phyloP scores from a whole-genome alignment of 169 alveolate genomes.

The Plasmodium berghei region DNA sequence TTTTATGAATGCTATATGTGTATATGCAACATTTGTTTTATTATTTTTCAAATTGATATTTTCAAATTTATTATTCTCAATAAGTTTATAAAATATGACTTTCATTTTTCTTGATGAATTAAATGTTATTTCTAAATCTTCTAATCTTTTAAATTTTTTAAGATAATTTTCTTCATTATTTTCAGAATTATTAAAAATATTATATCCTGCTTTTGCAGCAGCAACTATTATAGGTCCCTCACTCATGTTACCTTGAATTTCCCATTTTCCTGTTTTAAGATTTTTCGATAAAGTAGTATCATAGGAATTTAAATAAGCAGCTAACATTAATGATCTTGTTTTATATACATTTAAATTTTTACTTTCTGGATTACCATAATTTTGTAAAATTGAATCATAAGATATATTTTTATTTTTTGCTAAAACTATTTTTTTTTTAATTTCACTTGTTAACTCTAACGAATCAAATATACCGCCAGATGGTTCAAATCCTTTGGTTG shows the following conservation, averaged over 20 bases:
- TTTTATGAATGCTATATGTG: constrained; percentile 92
- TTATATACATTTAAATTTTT: constrained; percentile 72
- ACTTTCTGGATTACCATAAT: constrained; percentile 45
- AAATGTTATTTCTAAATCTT: constrained; percentile 91
- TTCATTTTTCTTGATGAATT: constrained; percentile 91
- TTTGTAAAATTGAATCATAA: constrained; percentile 31
- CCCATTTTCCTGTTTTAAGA: constrained; percentile 80
- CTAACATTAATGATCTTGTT: constrained; percentile 84
- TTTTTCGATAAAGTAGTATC: constrained; percentile 86
- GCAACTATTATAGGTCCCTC: constrained; percentile 93
- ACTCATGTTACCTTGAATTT: constrained; percentile 91
- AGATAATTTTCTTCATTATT: constrained; percentile 8
- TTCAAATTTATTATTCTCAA: constrained; percentile 14
- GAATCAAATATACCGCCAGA: constrained; percentile 89
- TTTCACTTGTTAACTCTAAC: constrained; percentile 79
- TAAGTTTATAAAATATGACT: constrained; percentile 89
- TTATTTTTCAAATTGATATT: constrained; percentile 79
- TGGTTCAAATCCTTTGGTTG: constrained; percentile 93
- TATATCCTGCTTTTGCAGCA: constrained; percentile 90
- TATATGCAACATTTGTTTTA: constrained; percentile 29
- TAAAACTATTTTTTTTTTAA: constrained; percentile 57
- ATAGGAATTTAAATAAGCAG: constrained; percentile 90
- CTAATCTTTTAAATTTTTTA: constrained; percentile 75
- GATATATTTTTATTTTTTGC: constrained; percentile 36
- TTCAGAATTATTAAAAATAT: constrained; percentile 61